A percentile compares a stretch with the other conserved stretches of the same genome.
Conservation (phyloP, 139 green algal genomes). For the Cymbomonas tetramitiformis region DNA sequence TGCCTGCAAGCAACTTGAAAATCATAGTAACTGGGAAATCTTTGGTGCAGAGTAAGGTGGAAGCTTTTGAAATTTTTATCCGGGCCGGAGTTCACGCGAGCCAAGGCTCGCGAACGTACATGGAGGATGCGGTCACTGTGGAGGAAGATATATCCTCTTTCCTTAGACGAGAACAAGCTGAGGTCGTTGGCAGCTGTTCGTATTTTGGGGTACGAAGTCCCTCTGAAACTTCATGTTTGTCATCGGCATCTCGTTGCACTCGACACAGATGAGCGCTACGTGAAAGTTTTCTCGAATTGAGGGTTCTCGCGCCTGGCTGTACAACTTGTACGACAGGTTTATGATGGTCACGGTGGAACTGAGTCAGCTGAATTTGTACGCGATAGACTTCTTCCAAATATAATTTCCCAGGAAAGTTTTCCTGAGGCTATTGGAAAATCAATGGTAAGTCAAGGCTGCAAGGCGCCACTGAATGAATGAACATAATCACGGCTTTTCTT, state of each 20-base stretch:
- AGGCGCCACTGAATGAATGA: not conserved
- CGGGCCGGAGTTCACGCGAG: not conserved
- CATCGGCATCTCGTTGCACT: not conserved
- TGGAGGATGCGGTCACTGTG: not conserved
- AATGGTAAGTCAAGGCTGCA: conserved; percentile 5
- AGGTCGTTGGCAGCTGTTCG: too few species aligned
- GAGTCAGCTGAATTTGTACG: not conserved
- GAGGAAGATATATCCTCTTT: too few species aligned
- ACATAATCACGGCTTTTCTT: too few species aligned
- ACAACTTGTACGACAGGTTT: conserved; percentile 14
- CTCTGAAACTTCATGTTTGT: too few species aligned
- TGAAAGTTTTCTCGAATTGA: not conserved
- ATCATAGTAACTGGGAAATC: too few species aligned
- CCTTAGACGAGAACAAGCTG: too few species aligned
- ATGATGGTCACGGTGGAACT: conserved; percentile 18
- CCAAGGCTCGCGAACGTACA: not conserved
- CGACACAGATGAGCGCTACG: not conserved
- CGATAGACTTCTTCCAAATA: conserved; percentile 9
- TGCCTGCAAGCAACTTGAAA: too few species aligned
- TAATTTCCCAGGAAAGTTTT: not conserved
- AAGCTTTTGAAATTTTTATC: too few species aligned
- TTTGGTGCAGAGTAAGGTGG: too few species aligned
- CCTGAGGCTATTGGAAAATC: not conserved
- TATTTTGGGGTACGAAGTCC: too few species aligned
- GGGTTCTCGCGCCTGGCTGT: not conserved